Conservation (phyloP, 495 filamentous ascomycete genomes). For the Hypomontagnella submonticulosa region DNA sequence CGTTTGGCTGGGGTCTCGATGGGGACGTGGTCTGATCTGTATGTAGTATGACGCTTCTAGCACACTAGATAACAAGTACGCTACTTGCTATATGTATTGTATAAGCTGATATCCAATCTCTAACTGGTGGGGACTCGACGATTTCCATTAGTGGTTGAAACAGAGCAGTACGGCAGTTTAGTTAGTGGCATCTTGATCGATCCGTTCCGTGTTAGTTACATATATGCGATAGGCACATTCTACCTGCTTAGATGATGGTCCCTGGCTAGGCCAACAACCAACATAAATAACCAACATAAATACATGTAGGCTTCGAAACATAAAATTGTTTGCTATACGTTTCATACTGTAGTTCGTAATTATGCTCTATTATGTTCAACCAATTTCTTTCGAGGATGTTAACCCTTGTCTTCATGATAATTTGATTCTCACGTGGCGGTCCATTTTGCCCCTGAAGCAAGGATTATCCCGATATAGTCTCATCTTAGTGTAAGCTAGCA, state of each 20-base stretch:
- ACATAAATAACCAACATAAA: too few relatives aligned
- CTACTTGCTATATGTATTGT: too few relatives aligned
- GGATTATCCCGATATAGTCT: constrained; percentile 34
- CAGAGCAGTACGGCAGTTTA: not conserved
- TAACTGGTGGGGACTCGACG: not conserved
- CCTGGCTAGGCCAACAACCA: too few relatives aligned
- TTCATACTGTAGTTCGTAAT: not conserved
- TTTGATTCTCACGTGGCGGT: constrained; percentile 30
- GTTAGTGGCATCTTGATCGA: constrained; percentile 5
- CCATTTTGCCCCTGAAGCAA: constrained; percentile 20
- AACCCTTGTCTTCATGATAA: constrained; percentile 24
- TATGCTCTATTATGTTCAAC: not conserved
- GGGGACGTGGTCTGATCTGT: too few relatives aligned
- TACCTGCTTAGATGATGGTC: too few relatives aligned
- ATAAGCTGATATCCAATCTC: constrained; percentile 7
- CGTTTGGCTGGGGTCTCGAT: too few relatives aligned
- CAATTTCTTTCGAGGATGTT: not conserved
- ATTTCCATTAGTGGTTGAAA: constrained; percentile 1
- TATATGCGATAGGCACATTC: too few relatives aligned
- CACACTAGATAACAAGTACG: not conserved
- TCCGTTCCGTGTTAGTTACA: constrained; percentile 3
- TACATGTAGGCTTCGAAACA: too few relatives aligned
- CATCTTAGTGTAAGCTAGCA: constrained; percentile 28
- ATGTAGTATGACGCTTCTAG: too few relatives aligned
- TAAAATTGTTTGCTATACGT: too few relatives aligned